Percentiles rank a stretch among this genome's conserved stretches.
Conservation (phyloP, 495 filamentous ascomycete genomes). For the Penicillium subrubescens region DNA sequence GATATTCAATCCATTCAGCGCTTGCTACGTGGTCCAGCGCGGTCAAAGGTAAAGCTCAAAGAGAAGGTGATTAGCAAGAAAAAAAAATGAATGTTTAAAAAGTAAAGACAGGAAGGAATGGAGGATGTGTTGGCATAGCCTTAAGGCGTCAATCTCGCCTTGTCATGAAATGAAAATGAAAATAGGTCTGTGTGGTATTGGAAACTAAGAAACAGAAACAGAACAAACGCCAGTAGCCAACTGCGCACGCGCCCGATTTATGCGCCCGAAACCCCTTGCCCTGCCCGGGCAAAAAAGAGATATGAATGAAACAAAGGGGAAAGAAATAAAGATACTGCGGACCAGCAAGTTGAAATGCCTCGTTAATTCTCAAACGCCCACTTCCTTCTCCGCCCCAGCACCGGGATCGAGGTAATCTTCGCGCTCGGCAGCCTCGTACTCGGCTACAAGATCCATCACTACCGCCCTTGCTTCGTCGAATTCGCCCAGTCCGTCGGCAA, state of each 20-base stretch:
- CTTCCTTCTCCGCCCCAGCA: constrained; percentile 53
- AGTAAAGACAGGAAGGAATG: neutral
- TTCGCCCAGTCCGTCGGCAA: constrained; percentile 85
- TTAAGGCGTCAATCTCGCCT: neutral
- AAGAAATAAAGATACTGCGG: constrained; percentile 8
- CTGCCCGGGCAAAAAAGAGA: constrained; percentile 20
- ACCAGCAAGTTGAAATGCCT: neutral
- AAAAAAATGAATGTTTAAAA: neutral
- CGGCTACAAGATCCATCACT: constrained; percentile 81
- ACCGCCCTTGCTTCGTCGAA: constrained; percentile 94
- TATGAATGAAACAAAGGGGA: constrained; percentile 5
- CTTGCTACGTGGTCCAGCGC: neutral
- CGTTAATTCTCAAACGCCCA: constrained; percentile 30
- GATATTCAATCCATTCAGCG: constrained; percentile 4
- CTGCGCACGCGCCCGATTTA: constrained; percentile 21
- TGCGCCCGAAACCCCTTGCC: constrained; percentile 30
- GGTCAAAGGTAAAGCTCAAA: neutral
- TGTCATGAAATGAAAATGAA: constrained; percentile 17
- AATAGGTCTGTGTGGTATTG: constrained; percentile 2
- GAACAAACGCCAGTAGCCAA: constrained; percentile 15
- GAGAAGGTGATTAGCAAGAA: neutral
- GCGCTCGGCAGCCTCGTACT: constrained; percentile 95
- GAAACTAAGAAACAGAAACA: constrained; percentile 5
- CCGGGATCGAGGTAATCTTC: constrained; percentile 81
- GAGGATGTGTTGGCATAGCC: constrained; percentile 6